Conservation (phyloP, 2,329 filamentous ascomycete genomes). For the Botryotinia convoluta region DNA sequence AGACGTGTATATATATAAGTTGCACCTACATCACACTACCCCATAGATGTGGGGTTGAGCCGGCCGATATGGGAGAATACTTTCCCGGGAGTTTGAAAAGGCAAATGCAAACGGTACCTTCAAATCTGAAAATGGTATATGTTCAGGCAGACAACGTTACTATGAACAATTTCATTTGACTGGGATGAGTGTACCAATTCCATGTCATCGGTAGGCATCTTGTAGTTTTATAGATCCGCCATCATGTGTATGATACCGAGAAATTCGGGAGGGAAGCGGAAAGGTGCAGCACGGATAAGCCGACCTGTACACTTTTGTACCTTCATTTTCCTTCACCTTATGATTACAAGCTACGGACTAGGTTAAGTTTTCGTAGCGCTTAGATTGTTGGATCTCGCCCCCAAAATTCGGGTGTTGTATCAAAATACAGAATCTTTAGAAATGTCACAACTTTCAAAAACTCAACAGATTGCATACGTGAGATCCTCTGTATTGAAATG, state of each 20-base stretch:
- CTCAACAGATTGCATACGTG: not conserved
- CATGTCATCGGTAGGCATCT: not conserved
- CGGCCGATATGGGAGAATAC: slow-evolving; percentile 9
- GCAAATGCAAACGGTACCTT: not conserved
- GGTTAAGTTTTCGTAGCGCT: not conserved
- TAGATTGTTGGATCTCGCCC: not conserved
- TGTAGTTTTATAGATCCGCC: not conserved
- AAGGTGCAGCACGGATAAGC: not conserved
- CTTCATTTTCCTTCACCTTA: not conserved
- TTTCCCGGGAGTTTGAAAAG: slow-evolving; percentile 12
- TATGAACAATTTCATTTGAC: not conserved
- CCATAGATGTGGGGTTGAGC: slow-evolving; percentile 17
- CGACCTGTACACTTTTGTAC: not conserved
- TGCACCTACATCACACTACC: not conserved
- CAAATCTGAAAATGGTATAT: not conserved
- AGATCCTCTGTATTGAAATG: slow-evolving; percentile 15
- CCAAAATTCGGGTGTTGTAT: not conserved
- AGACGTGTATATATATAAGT: not conserved
- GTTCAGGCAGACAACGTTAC: not conserved
- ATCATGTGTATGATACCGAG: not conserved
- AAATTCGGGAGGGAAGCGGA: not conserved
- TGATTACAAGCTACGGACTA: not conserved
- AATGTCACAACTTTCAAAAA: not conserved
- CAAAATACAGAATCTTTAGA: not conserved
- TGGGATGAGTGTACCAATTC: not conserved